Base-by-base conservation (phyloP, 129 eudicot species). In the Artemisia annua region DNA sequence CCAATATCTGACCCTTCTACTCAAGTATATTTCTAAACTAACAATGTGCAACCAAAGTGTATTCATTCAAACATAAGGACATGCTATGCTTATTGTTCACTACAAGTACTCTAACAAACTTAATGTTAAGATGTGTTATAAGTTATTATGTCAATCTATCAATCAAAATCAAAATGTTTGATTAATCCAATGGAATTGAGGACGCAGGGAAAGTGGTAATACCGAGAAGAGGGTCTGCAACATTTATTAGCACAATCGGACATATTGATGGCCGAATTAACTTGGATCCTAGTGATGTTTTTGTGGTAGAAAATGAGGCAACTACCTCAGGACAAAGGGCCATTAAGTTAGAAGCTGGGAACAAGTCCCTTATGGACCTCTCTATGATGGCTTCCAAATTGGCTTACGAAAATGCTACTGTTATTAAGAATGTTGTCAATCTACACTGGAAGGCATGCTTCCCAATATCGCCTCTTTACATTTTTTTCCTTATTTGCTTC, bases 361-460 rank as follows among this genome's bases (percentile, higher is more conserved):
- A 69, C 75, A 83, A 50, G 32, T 72, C 79, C 15, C 92, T 92
- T 16, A 81, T 90, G 90, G 98, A 90, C 81, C 87, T 94, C 16
- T 90, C 77, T 66, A 84, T 94, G 72, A 82, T 94, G 93, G 93
- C 97, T 59, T 85, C 97, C 72, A 94, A 94, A 78, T 71, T 90
- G 79, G 89, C 97, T 16, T 94, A 94, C 32, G 98, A 94, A 80
- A 94, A 94, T 79, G 91, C 81, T 46, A 62, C 71, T 70, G 84
- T 90, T 79, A 80, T 94, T 48, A 63, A 28, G 43, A 85, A 87
- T 26, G 88, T 94, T 13, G 92, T 94, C n/a, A 82, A 84, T 76
- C 81, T 44, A 51, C 91, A 87, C 71, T 94, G 97, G 97, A 83
- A 94, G 97, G 98, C 76, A 82, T 63, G 70, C 18, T 61, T 26